Base-by-base conservation (phyloP, 768 basidiomycete species). In the Hygrophoropsis aurantiaca region DNA sequence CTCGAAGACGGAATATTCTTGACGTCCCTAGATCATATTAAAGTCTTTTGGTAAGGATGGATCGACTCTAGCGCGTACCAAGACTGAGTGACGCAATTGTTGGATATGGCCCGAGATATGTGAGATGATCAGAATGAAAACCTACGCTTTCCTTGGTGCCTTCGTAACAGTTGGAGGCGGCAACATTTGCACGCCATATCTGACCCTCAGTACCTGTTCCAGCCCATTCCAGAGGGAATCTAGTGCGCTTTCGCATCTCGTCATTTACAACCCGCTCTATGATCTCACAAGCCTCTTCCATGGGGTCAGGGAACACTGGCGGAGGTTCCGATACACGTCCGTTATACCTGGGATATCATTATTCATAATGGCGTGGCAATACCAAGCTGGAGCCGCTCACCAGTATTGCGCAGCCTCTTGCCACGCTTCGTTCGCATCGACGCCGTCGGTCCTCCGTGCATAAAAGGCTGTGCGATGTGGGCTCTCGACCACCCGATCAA, bases 41-140 rank as follows among this genome's bases (percentile, higher is more conserved):
- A 32, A 16, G 30, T 27, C 32, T 39, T 19, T 42, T 33, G 27
- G 23, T 16, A 30, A n/a, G n/a, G n/a, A n/a, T n/a, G n/a, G n/a
- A n/a, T n/a, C n/a, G n/a, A n/a, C n/a, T 26, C 34, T 38, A 13
- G 0, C 21, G 55, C 75, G 53, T 43, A 83, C 89, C 89, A 11
- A 92, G 76, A 60, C 88, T 90, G 40, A 92, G 64, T 10, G 89
- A 91, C 9, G 90, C 90, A 54, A 92, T 92, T 0, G 90, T 91
- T 5, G 87, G 83, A 64, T 84, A 90, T 11, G 90, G 90, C 9
- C 90, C 90, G 6, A 92, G 71, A 66, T 86, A 85, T 0, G 89
- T 89, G 45, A 89, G 64, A 44, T 87, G 85, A 62, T 92, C 90
- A 4, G 89, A 84, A 60, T 92, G 90, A 58, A 79, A 84, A 0